These are phyloP conservation scores for Leersia perrieri DNA, from an alignment of 176 grass and related monocot genomes.

Conservation along the genomic window DNA sequence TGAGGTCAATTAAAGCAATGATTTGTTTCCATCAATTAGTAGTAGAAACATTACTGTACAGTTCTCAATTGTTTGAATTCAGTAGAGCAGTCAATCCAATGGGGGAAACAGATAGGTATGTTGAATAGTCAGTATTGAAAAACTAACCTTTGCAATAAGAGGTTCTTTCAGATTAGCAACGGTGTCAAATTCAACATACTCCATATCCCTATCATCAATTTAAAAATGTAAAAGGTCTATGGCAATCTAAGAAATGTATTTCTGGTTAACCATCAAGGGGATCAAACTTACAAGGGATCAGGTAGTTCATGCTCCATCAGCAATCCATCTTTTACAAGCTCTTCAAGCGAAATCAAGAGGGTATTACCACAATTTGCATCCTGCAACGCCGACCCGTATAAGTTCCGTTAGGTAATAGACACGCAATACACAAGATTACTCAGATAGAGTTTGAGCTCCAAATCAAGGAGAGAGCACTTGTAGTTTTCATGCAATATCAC, in stretches of 20 bases:
- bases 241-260: background rate
- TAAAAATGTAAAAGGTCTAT: constrained; percentile 22
- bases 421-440: constrained; percentile 2
- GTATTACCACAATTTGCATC: constrained; percentile 95
- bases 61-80: background rate
- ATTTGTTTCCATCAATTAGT: background rate
- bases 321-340: constrained; percentile 92
- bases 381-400: constrained; percentile 39
- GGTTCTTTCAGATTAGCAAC: constrained; percentile 85
- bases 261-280: constrained; percentile 22
- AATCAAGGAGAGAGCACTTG: background rate
- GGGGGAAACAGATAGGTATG: background rate
- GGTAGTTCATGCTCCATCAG: constrained; percentile 82
- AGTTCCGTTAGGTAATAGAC: background rate
- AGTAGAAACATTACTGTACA: background rate
- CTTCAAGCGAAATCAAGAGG: constrained; percentile 85
- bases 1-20: constrained; percentile 19
- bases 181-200: constrained; percentile 75
- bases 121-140: background rate
- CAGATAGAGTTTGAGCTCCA: background rate
- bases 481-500: constrained; percentile 27
- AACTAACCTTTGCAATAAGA: constrained; percentile 74
- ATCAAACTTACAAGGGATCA: constrained; percentile 51
- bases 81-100: constrained; percentile 1
- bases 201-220: constrained; percentile 45